Evolutionary conservation across 2,329 filamentous ascomycete genomes (phyloP).

Genomic region (Paradendryphiella salina): DNA sequence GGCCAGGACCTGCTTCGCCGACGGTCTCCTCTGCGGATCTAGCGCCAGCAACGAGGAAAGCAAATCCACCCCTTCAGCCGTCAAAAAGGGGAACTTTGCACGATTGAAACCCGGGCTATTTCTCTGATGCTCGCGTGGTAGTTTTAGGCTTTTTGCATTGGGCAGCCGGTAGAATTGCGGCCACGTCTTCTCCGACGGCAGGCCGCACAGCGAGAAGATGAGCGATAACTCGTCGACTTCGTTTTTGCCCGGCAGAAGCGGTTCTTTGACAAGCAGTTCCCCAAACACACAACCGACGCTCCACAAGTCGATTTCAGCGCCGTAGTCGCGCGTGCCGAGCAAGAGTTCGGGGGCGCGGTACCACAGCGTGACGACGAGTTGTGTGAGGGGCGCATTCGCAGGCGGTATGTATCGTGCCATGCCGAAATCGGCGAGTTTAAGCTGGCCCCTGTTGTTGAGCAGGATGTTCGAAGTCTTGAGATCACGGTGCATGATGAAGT

Average conservation of each 20-base stretch:
- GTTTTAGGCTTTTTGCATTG: slow-evolving; percentile 77
- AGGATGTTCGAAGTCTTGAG: slow-evolving; percentile 62
- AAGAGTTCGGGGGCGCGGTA: slow-evolving; percentile 91
- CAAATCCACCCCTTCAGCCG: slow-evolving; percentile 70
- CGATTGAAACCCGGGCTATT: slow-evolving; percentile 62
- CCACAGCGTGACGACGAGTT: slow-evolving; percentile 95
- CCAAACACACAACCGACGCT: slow-evolving; percentile 94
- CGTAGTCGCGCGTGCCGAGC: slow-evolving; percentile 77
- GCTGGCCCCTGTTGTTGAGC: slow-evolving; percentile 89
- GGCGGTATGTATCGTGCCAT: slow-evolving; percentile 86
- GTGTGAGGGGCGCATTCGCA: slow-evolving; percentile 74
- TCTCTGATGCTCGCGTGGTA: slow-evolving; percentile 52
- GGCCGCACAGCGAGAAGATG: slow-evolving; percentile 87
- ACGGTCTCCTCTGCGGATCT: slow-evolving; percentile 72
- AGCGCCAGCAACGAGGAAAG: slow-evolving; percentile 72
- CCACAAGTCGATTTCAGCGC: slow-evolving; percentile 85
- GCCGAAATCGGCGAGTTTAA: slow-evolving; percentile 97
- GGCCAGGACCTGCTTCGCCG: slow-evolving; percentile 71
- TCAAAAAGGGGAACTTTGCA: slow-evolving; percentile 79
- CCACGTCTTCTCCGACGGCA: slow-evolving; percentile 82
- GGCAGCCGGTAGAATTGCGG: slow-evolving; percentile 84
- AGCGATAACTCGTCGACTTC: slow-evolving; percentile 81
- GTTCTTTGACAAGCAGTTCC: slow-evolving; percentile 81
- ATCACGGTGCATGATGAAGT: slow-evolving; percentile 73
- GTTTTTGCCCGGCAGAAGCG: slow-evolving; percentile 83